phyloP scores from a whole-genome alignment of 345 rosid genomes.

The Arabidopsis suecica region DNA sequence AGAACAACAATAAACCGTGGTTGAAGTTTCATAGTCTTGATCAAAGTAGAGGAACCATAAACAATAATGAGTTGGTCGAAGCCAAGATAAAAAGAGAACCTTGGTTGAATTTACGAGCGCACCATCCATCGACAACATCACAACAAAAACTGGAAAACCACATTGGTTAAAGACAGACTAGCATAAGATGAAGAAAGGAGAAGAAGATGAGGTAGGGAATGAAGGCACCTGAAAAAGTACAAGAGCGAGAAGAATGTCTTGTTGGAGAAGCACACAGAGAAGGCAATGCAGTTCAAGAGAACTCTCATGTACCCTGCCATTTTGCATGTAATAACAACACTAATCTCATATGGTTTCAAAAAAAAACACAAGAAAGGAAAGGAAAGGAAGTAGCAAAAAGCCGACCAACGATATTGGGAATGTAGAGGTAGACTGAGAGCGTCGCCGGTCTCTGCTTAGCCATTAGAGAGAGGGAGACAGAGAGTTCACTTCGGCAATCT shows the following conservation, averaged over 20 bases:
- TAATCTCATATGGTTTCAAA: background rate
- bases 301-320: conserved; percentile 76
- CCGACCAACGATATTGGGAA: conserved; percentile 88
- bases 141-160: conserved; percentile 77
- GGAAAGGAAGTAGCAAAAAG: background rate
- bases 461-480: conserved; percentile 51
- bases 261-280: conserved; percentile 80
- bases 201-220: background rate
- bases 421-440: conserved; percentile 75
- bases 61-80: background rate
- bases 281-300: conserved; percentile 78
- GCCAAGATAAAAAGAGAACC: conserved; percentile 46
- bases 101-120: conserved; percentile 96
- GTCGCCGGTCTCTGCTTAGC: conserved; percentile 60
- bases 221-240: conserved; percentile 71
- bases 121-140: conserved; percentile 95
- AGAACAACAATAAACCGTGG: background rate
- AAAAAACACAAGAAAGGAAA: background rate
- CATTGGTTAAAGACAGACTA: conserved; percentile 16
- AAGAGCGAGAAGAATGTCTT: conserved; percentile 74
- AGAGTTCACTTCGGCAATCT: background rate
- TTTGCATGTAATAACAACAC: conserved; percentile 2
- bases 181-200: background rate
- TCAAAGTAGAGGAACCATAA: background rate
- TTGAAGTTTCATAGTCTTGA: background rate